phyloP scores from a whole-genome alignment of 2,329 filamentous ascomycete species.

The Purpureocillium takamizusanense region DNA sequence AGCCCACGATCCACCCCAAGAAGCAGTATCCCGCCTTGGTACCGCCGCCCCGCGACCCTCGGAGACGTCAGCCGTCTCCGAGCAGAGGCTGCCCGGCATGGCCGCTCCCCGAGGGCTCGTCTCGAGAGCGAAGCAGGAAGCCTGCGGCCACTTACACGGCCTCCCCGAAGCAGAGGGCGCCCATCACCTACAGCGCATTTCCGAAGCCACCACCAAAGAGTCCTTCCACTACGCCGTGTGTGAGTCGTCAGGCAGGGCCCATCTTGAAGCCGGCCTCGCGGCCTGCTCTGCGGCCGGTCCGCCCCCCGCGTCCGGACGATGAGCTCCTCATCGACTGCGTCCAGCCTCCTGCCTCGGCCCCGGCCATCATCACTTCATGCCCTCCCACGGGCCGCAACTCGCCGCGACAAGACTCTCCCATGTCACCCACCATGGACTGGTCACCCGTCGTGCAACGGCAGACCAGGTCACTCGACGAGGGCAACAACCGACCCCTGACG shows the following conservation, averaged over 20 bases:
- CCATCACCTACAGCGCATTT: conserved; percentile 31
- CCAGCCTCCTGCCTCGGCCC: conserved; percentile 1
- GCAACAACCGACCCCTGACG: neutral
- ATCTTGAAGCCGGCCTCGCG: too few species aligned
- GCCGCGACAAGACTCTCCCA: neutral
- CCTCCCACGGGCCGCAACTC: too few species aligned
- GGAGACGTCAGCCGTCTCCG: conserved; percentile 15
- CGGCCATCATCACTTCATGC: neutral
- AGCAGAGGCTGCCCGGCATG: conserved; percentile 9
- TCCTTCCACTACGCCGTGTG: neutral
- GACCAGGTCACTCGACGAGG: conserved; percentile 1
- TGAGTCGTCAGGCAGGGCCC: too few species aligned
- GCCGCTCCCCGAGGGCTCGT: conserved; percentile 16
- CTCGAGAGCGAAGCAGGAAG: conserved; percentile 4
- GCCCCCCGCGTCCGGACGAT: conserved; percentile 19
- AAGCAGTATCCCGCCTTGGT: conserved; percentile 23
- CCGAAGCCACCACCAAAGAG: conserved; percentile 22
- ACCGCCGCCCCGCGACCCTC: conserved; percentile 14
- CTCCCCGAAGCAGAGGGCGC: conserved; percentile 12
- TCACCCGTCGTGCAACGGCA: conserved; percentile 2
- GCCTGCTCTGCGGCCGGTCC: neutral
- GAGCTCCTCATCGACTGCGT: conserved; percentile 14
- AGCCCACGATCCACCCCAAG: conserved; percentile 8
- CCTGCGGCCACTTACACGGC: conserved; percentile 1
- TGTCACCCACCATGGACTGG: neutral